phyloP scores from a whole-genome alignment of 176 grass and related monocot genomes.

The Aegilops tauschii region DNA sequence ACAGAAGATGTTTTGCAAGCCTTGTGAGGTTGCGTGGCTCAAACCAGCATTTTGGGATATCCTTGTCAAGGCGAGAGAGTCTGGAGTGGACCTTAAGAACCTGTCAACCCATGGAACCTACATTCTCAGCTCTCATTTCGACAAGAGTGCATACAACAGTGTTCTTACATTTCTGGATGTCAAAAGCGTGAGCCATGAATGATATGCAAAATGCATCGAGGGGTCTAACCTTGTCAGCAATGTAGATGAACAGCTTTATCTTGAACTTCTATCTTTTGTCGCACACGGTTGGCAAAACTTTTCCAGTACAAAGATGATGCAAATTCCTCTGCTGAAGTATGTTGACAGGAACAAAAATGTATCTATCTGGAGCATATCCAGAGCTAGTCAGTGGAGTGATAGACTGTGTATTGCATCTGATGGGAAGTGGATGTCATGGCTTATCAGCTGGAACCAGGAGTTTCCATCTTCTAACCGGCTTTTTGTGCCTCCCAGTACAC shows the following conservation, averaged over 20 bases:
- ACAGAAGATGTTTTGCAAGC: constrained; percentile 69
- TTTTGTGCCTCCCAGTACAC: no score
- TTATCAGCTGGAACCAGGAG: no score
- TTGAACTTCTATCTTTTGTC: constrained; percentile 53
- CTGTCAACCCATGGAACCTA: constrained; percentile 54
- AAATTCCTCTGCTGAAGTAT: constrained; percentile 57
- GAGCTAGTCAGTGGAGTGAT: background rate
- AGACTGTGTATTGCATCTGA: background rate
- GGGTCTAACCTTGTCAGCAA: constrained; percentile 44
- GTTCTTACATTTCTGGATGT: constrained; percentile 54
- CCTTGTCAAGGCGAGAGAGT: constrained; percentile 35
- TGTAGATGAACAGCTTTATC: constrained; percentile 41
- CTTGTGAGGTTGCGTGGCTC: constrained; percentile 41
- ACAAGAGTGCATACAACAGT: constrained; percentile 35
- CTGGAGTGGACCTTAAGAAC: constrained; percentile 31
- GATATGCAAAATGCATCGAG: constrained; percentile 69
- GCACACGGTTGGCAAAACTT: constrained; percentile 32
- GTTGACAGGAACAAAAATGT: constrained; percentile 12
- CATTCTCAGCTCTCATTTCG: constrained; percentile 55
- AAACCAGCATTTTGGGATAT: constrained; percentile 53
- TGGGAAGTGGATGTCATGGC: no score
- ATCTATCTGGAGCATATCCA: constrained; percentile 45
- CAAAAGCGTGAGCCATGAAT: constrained; percentile 28
- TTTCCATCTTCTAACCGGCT: no score
- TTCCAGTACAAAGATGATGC: constrained; percentile 20